Conservation (phyloP, 2,329 filamentous ascomycete species). For the Fusarium coffeatum region DNA sequence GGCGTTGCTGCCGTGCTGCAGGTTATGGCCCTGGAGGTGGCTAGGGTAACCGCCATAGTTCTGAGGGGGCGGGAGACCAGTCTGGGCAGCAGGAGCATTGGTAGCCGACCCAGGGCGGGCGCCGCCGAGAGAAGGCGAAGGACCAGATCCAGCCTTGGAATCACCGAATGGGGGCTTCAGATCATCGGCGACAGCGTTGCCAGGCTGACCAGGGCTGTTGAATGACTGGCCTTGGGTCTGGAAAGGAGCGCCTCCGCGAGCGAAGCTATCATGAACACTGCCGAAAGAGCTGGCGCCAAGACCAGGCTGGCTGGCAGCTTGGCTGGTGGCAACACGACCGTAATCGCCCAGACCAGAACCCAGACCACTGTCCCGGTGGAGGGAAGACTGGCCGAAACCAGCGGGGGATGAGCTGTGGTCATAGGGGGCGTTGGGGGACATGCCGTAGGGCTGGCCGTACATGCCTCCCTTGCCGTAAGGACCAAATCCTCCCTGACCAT, state of each 20-base stretch:
- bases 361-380: conserved; percentile 64
- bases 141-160: conserved; percentile 64
- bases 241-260: conserved; percentile 64
- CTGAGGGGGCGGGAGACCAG: conserved; percentile 67
- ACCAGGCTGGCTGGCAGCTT: conserved; percentile 62
- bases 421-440: conserved; percentile 67
- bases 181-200: conserved; percentile 60
- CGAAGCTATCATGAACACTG: conserved; percentile 66
- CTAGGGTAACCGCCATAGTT: conserved; percentile 67
- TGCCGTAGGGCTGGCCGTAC: conserved; percentile 68
- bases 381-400: conserved; percentile 65
- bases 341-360: conserved; percentile 67
- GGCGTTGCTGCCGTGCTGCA: conserved; percentile 67
- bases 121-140: conserved; percentile 66
- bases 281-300: conserved; percentile 65
- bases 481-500: conserved; percentile 63
- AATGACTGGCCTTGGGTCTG: conserved; percentile 67
- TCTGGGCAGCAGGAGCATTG: conserved; percentile 61
- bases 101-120: conserved; percentile 69
- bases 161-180: conserved; percentile 69
- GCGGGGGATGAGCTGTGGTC: conserved; percentile 67
- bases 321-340: conserved; percentile 61
- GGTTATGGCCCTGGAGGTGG: conserved; percentile 64
- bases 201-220: conserved; percentile 62
- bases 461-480: conserved; percentile 67